Base-by-base conservation (phyloP, 805 yeast species). In the Saccharomycodes ludwigii region DNA sequence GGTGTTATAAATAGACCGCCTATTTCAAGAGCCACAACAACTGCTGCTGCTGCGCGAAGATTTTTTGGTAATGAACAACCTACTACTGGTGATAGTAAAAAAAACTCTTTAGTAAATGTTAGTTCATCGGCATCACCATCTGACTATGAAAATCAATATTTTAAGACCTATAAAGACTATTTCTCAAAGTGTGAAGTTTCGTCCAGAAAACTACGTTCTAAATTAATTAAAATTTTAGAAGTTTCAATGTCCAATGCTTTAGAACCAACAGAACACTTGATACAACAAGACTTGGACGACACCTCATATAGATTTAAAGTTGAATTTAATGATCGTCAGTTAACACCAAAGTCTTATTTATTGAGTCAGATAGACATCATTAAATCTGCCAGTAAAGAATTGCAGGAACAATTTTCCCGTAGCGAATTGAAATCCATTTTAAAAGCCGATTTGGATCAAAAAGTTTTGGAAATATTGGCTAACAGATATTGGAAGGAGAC, bases 1-100 rank as follows among this genome's bases (percentile, higher is more conserved):
- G 99, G 99, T 35, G 97, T 93, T n/a, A 78, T 93, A 13, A 82
- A 96, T 2, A 80, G 73, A 41, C 68, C 81, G 0, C 94, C 91
- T 5, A 59, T 48, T 11, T 29, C 33, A 3, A 34, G 25, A 2
- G 19, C 28, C 4, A 12, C 2, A 7, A 21, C 20, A 29, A 21
- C 27, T 4, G 14, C 17, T 13, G 16, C 30, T 18, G 18, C 33
- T 17, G 17, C 32, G 13, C 9, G 10, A 4, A 16, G 19, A 14
- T 5, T 25, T 16, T 25, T 25, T 25, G 28, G 28, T 25, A 10
- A 10, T 7, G 10, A 20, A 8, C 21, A 20, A 20, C 10, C 21
- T 20, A 20, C 10, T 20, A 20, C 12, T 22, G 24, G 24, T 22
- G 12, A n/a, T 22, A 22, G 12, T 22, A 22, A 22, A 22, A 22